phyloP scores from a whole-genome alignment of 176 grass and related monocot genomes.

The Guadua angustifolia region DNA sequence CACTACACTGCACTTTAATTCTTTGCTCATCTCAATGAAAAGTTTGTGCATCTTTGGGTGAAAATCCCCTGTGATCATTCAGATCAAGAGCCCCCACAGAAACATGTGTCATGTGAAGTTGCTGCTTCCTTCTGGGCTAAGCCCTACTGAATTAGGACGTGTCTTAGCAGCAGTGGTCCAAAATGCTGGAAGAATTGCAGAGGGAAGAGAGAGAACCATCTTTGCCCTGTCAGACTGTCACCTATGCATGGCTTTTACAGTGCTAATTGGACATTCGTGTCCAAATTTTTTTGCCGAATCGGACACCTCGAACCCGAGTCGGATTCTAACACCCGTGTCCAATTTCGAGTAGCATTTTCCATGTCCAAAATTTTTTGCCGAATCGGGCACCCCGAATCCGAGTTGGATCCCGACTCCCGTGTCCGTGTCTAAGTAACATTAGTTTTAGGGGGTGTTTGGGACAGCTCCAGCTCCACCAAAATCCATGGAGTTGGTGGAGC shows the following conservation, averaged over 20 bases:
- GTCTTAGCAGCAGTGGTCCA: constrained; percentile 44
- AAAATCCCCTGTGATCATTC: constrained; percentile 50
- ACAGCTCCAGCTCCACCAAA: too few species aligned
- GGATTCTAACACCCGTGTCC: too few species aligned
- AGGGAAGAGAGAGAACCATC: background rate
- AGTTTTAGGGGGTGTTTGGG: too few species aligned
- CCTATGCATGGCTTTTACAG: background rate
- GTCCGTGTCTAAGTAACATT: too few species aligned
- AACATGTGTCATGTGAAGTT: constrained; percentile 74
- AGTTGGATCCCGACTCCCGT: too few species aligned
- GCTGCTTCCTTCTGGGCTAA: constrained; percentile 58
- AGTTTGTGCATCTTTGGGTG: constrained; percentile 48
- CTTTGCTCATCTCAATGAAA: constrained; percentile 45
- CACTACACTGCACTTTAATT: constrained; percentile 46
- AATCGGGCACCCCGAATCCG: too few species aligned
- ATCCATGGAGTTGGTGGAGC: too few species aligned
- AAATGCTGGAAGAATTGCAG: constrained; percentile 32
- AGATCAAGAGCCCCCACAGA: constrained; percentile 57
- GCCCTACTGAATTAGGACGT: constrained; percentile 34
- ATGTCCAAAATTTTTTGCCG: too few species aligned
- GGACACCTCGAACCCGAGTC: too few species aligned
- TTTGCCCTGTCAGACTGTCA: background rate
- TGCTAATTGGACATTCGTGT: too few species aligned
- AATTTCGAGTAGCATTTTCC: too few species aligned
- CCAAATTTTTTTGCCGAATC: too few species aligned